Evolutionary conservation across 257 asterid genomes (phyloP), one percentile per base, ranked within the genome.

Genomic region (Solanum dulcamara): DNA sequence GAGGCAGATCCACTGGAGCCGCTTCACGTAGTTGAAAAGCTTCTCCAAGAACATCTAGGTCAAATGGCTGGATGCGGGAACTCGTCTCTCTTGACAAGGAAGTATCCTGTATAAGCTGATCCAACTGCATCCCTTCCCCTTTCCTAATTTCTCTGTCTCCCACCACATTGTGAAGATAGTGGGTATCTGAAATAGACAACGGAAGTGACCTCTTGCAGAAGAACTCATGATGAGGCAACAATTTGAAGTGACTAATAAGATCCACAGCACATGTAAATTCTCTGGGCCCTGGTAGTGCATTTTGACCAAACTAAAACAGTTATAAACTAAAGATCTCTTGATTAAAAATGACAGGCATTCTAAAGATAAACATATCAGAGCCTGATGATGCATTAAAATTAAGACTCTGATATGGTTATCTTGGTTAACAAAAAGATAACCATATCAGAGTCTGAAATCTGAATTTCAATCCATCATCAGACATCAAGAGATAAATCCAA

Each of bases 141-240:
- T 94, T 96, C 88, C 97, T 92, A 86, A 96, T 93, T 89, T 96
- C 99, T 70, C 94, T 92, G 87, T 95, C 98, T 62, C 99, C 99
- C 51, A 93, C 98, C 86, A 96, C 97, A 89, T 91, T 92, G 89
- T 94, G 98, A 88, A 95, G 96, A 87, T 96, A 95, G 86, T 96
- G 98, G 20, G 98, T 90, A 89, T 96, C 98, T 70, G 97, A 90
- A 86, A 95, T 90, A 84, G 98, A 90, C 85, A 90, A 88, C 0
- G 98, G 98, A 90, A 96, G 99, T 51, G 98, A n/a, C 91, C 89
- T 92, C 92, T 95, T 95, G 94, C 99, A 96, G 93, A 96, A 96
- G 91, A 95, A 96, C 81, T 95, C 98, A 77, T 93, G 87, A 85
- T 94, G 99, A 81, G 98, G 94, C 85, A 91, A 89, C 91, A 96